A percentile compares a stretch with the other conserved stretches of the same genome.
Conservation (phyloP, 2,329 filamentous ascomycete genomes). For the Fusarium napiforme region DNA sequence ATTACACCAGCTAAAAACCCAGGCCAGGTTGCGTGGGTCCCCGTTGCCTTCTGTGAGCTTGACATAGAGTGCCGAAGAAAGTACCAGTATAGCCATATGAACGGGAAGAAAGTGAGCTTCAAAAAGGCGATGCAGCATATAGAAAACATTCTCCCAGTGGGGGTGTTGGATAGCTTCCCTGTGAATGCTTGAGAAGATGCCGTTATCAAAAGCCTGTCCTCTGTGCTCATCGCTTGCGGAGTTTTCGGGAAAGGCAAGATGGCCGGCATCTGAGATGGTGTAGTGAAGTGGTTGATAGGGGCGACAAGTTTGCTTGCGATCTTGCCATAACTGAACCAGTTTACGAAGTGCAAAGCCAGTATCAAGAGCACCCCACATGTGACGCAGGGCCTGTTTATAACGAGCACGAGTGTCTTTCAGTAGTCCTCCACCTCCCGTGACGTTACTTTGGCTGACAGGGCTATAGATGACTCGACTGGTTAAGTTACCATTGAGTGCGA, state of each 20-base stretch:
- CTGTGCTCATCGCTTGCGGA: constrained; percentile 53
- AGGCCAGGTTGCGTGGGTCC: constrained; percentile 64
- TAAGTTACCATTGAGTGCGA: constrained; percentile 76
- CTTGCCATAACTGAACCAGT: constrained; percentile 65
- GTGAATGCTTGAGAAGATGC: constrained; percentile 66
- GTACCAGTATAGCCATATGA: constrained; percentile 72
- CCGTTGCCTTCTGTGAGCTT: constrained; percentile 62
- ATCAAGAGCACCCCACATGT: constrained; percentile 81
- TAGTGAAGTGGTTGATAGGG: constrained; percentile 67
- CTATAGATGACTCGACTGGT: constrained; percentile 72
- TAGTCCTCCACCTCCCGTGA: constrained; percentile 68
- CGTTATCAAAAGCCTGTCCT: constrained; percentile 58
- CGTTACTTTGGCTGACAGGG: constrained; percentile 78
- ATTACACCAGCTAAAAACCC: constrained; percentile 70
- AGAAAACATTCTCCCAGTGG: constrained; percentile 66
- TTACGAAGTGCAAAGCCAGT: constrained; percentile 73
- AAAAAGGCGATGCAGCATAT: constrained; percentile 74
- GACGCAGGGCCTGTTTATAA: constrained; percentile 77
- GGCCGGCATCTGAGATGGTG: constrained; percentile 56
- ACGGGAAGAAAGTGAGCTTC: constrained; percentile 78
- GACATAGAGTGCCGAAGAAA: constrained; percentile 70
- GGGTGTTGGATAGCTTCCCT: constrained; percentile 62
- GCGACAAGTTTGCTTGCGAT: constrained; percentile 66
- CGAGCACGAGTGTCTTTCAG: constrained; percentile 70
- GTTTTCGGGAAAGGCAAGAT: constrained; percentile 60